A percentile compares a stretch with the other conserved stretches of the same genome.
Conservation (phyloP, 2,329 filamentous ascomycete genomes). For the Aspergillus sp. region DNA sequence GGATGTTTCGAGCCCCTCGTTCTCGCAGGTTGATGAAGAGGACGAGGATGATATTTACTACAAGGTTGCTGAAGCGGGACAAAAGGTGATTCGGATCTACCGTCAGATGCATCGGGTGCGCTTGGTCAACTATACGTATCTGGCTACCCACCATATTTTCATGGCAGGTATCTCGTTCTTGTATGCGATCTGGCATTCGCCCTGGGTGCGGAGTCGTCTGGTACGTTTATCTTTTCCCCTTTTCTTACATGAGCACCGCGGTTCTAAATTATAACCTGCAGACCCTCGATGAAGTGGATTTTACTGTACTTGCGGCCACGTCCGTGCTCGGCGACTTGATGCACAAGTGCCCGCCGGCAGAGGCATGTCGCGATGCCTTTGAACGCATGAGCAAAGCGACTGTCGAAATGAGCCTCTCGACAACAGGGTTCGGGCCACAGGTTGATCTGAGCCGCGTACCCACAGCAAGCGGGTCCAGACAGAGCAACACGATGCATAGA, state of each 20-base stretch:
- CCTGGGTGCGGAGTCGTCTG: constrained; percentile 80
- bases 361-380: constrained; percentile 93
- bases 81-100: constrained; percentile 89
- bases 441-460: constrained; percentile 35
- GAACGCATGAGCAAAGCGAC: constrained; percentile 94
- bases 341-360: constrained; percentile 91
- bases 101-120: constrained; percentile 84
- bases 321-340: constrained; percentile 91
- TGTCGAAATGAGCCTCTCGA: constrained; percentile 90
- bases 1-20: constrained; percentile 61
- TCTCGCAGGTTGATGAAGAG: constrained; percentile 51
- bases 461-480: constrained; percentile 21
- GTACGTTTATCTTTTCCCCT: constrained; percentile 57
- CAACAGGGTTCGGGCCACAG: constrained; percentile 73
- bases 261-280: constrained; percentile 29
- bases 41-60: constrained; percentile 92
- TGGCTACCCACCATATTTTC: constrained; percentile 94
- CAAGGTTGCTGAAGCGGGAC: constrained; percentile 92
- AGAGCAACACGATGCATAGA: constrained; percentile 21
- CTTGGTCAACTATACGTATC: constrained; percentile 92
- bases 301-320: constrained; percentile 89
- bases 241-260: neutral
- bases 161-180: constrained; percentile 96
- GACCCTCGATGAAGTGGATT: constrained; percentile 96
- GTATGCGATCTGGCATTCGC: constrained; percentile 96